Conservation (phyloP, 2,329 filamentous ascomycete species). For the Arthrobotrys entomopaga region DNA sequence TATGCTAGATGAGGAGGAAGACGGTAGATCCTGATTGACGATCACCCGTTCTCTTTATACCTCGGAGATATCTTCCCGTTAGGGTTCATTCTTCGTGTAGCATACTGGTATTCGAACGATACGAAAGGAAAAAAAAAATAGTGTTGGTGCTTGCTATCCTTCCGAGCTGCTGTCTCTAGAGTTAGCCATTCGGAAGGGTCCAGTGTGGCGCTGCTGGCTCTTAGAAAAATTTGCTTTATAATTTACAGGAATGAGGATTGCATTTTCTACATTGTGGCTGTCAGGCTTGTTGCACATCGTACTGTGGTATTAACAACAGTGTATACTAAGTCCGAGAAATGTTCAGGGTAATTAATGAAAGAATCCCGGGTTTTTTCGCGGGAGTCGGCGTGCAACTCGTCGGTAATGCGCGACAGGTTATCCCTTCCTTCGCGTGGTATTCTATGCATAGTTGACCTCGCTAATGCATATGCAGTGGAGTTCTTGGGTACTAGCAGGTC, state of each 20-base stretch:
- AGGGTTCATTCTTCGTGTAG: conserved; percentile 16
- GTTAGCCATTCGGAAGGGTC: no score
- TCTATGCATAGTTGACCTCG: conserved; percentile 14
- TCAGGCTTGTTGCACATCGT: no score
- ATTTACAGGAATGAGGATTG: conserved; percentile 32
- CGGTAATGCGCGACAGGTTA: neutral
- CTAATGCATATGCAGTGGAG: neutral
- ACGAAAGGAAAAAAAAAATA: neutral
- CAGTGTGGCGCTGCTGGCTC: no score
- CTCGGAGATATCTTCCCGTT: neutral
- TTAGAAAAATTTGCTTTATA: conserved; percentile 17
- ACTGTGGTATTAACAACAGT: neutral
- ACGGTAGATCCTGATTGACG: neutral
- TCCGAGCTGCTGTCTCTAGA: neutral
- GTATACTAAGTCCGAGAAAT: conserved; percentile 18
- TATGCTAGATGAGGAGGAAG: conserved; percentile 26
- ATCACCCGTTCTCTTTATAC: conserved; percentile 48
- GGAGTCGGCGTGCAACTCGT: neutral
- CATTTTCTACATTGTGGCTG: conserved; percentile 31
- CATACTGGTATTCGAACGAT: neutral
- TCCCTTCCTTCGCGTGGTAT: conserved; percentile 22
- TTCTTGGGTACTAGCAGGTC: no score
- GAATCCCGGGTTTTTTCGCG: conserved; percentile 15
- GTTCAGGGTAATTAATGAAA: conserved; percentile 16
- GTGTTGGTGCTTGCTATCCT: neutral